Evolutionary conservation across 225 moss, liverwort and hornwort genomes (phyloP), one percentile per base, ranked within the genome.

Genomic region (Marchantia polymorpha): DNA sequence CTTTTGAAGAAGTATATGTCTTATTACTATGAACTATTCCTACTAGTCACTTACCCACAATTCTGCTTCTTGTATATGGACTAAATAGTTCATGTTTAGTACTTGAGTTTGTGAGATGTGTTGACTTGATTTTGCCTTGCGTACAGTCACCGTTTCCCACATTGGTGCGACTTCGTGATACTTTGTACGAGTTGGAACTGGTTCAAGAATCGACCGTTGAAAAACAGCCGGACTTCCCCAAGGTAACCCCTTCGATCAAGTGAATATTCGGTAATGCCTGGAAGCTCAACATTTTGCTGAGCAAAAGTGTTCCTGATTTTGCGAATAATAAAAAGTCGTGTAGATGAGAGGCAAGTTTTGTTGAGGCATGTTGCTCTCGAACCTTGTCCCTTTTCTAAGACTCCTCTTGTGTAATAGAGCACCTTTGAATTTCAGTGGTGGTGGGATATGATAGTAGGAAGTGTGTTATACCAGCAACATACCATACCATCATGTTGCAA

Each of bases 211-310:
- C 92, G 46, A 76, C 82, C 63, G 91, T 91, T 54, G 84, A 49
- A 17, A 89, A 89, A 69, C 92, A 92, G 81, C 83, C 91, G 12
- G 92, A 92, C 53, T 81, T 64, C n/a, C 19, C 22, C 8, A 75
- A 75, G 75, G 75, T 75, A 75, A 75, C 52, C 26, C 29, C 7
- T 53, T 12, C 29, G 30, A 22, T 30, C 58, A 46, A 46, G 75
- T 58, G 22, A 11, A 58, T 13, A 10, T 6, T 20, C 13, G 59
- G 8, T 16, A 72, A 2, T 51, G n/a, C 9, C 23, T 12, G 19
- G 64, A 25, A 51, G 8, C 51, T 72, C 22, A 52, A 50, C 52
- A 3, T 19, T 12, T 31, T 39, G 75, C 12, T 75, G 55, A 59
- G 16, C 22, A 27, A 54, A 74, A 53, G 5, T 59, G 58, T 60